Evolutionary conservation across 768 basidiomycete genomes (phyloP).

Genomic region (Steccherinum ochraceum): DNA sequence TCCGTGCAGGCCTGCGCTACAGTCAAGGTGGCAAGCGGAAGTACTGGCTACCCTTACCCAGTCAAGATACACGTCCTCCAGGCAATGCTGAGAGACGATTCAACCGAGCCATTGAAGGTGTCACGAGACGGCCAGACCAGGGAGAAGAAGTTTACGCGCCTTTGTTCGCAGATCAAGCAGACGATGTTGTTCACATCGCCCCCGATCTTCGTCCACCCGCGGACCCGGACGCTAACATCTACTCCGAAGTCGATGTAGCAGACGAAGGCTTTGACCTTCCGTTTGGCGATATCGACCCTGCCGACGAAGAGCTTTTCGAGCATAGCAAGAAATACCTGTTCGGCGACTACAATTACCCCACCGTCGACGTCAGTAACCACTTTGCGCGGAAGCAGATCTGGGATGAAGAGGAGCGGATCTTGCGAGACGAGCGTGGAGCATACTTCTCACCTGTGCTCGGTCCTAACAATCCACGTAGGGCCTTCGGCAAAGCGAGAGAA

Average conservation of each 20-base stretch:
- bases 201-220: constrained; percentile 40
- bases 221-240: constrained; percentile 14
- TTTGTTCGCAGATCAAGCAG: constrained; percentile 56
- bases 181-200: constrained; percentile 58
- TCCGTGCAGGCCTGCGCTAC: constrained; percentile 89
- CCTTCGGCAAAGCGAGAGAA: constrained; percentile 11
- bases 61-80: constrained; percentile 30
- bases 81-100: constrained; percentile 36
- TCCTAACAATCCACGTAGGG: constrained; percentile 25
- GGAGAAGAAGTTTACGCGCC: constrained; percentile 69
- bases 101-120: constrained; percentile 33
- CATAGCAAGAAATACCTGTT: constrained; percentile 78
- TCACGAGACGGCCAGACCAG: constrained; percentile 33
- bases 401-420: constrained; percentile 81
- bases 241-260: constrained; percentile 25
- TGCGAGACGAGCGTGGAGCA: constrained; percentile 68
- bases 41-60: constrained; percentile 88
- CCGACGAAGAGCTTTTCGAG: constrained; percentile 70
- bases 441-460: constrained; percentile 61
- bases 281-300: constrained; percentile 63
- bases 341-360: constrained; percentile 88
- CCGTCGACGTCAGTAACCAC: constrained; percentile 83
- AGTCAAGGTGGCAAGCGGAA: constrained; percentile 85
- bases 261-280: constrained; percentile 47
- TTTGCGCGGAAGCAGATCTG: constrained; percentile 57